phyloP scores from a whole-genome alignment of 2,329 filamentous ascomycete genomes.

The Alternaria sp. region DNA sequence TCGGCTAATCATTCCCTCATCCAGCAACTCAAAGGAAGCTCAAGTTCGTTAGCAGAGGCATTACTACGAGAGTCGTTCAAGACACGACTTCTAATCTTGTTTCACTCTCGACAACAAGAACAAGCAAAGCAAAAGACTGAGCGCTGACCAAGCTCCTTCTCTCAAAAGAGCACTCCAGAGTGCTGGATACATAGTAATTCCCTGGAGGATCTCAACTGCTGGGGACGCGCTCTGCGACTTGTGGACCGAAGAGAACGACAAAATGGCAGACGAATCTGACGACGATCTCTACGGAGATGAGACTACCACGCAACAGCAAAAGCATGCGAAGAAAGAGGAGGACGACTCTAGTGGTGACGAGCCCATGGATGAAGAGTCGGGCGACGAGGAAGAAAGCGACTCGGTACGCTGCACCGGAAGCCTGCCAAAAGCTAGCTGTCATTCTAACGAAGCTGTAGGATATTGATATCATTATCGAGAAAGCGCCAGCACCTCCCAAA shows the following conservation, averaged over 20 bases:
- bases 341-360: conserved; percentile 52
- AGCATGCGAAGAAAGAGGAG: conserved; percentile 37
- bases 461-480: conserved; percentile 63
- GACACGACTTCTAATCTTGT: background rate
- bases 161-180: background rate
- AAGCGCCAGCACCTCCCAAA: conserved; percentile 53
- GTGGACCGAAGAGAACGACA: conserved; percentile 8
- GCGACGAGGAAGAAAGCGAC: conserved; percentile 58
- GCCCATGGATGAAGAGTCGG: conserved; percentile 57
- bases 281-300: conserved; percentile 61
- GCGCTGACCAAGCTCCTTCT: background rate
- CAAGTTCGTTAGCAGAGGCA: conserved; percentile 7
- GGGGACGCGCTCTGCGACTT: background rate
- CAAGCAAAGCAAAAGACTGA: background rate
- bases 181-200: background rate
- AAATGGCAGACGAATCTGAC: conserved; percentile 63
- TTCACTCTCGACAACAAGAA: background rate
- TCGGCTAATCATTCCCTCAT: conserved; percentile 33
- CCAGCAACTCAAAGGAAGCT: conserved; percentile 18
- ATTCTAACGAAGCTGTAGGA: conserved; percentile 52
- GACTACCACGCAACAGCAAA: conserved; percentile 30
- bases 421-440: conserved; percentile 16
- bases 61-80: background rate
- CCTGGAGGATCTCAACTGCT: background rate
- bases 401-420: conserved; percentile 42